Percentiles rank a stretch among this genome's conserved stretches.
These are phyloP conservation scores for Fraxinus platypoda DNA, from an alignment of 305 asterid genomes.

Conservation along the genomic window DNA sequence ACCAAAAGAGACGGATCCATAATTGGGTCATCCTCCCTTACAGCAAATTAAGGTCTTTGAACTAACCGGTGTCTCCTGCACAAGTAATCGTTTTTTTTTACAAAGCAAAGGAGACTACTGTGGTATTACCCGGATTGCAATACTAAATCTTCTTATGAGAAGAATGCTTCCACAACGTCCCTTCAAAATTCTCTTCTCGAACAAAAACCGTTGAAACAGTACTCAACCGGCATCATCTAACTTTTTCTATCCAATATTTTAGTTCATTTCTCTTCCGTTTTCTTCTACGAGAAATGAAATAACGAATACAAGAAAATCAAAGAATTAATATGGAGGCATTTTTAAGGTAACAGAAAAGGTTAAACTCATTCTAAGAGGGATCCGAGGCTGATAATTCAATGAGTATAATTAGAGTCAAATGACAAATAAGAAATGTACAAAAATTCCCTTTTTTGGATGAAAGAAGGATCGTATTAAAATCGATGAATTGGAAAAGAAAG, in stretches of 20 bases:
- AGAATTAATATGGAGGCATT: neutral
- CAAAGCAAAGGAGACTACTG: neutral
- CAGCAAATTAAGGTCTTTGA: neutral
- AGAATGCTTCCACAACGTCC: neutral
- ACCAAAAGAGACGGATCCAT: neutral
- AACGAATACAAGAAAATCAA: neutral
- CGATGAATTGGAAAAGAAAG: neutral
- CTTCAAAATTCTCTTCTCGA: neutral
- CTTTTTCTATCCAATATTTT: constrained; percentile 1
- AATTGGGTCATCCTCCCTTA: neutral
- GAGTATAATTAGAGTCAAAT: neutral
- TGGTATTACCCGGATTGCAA: neutral
- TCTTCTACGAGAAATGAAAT: neutral
- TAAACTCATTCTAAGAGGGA: neutral
- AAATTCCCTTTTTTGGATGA: neutral
- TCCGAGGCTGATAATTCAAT: neutral
- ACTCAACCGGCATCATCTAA: neutral
- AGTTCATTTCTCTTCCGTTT: neutral
- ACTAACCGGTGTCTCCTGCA: neutral
- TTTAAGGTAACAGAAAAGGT: neutral
- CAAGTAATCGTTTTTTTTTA: neutral
- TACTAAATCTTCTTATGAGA: neutral
- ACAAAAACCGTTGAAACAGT: neutral
- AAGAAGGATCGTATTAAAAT: neutral
- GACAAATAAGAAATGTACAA: neutral